Base-by-base conservation (phyloP, 2,329 filamentous ascomycete genomes). In the Domatiomyces globalis region DNA sequence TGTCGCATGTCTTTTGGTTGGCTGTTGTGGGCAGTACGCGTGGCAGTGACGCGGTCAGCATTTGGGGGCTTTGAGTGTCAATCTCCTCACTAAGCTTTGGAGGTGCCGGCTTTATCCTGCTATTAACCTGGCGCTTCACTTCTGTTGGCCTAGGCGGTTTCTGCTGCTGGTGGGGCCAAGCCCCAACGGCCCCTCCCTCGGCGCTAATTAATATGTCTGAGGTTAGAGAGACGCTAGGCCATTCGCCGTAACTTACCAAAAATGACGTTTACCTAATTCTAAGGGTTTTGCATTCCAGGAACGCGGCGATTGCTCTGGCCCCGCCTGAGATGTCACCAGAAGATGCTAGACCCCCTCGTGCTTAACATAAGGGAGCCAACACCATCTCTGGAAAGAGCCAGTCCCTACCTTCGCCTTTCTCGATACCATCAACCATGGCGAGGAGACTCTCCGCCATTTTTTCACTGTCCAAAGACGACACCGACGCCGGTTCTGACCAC, bases 401-500 rank as follows among this genome's bases (percentile, higher is more conserved):
- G 22, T 25, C 22, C 6, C 22, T 25, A 15, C 33, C 5, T 39
- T 33, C 29, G 10, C 33, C 10, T 10, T 42, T 12, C 25, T 33
- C 15, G 10, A 12, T 19, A 18, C 15, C 20, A 22, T 19, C 12
- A 46, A 49, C 25, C 8, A 52, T 54, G 52, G 48, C 55, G 17
- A 55, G 53, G 39, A 51, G 59, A 52, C 29, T 60, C 18, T 60
- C 58, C 6, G 55, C 54, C 3, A 39, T 61, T 5, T 59, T 61
- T 36, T 55, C 56, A 18, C 50, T 54, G 10, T 54, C 56, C 45
- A 56, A 56, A 48, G 56, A 60, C 43, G 50, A 53, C 36, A 39
- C 33, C 12, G 33, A 15, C 15, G 10, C 12, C 33, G 33, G 15
- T 15, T 15, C 33, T 39, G 33, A 15, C 33, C 33, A 15, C 5